Conservation (phyloP, 257 asterid genomes). For the Solanum lycopersicoides region DNA sequence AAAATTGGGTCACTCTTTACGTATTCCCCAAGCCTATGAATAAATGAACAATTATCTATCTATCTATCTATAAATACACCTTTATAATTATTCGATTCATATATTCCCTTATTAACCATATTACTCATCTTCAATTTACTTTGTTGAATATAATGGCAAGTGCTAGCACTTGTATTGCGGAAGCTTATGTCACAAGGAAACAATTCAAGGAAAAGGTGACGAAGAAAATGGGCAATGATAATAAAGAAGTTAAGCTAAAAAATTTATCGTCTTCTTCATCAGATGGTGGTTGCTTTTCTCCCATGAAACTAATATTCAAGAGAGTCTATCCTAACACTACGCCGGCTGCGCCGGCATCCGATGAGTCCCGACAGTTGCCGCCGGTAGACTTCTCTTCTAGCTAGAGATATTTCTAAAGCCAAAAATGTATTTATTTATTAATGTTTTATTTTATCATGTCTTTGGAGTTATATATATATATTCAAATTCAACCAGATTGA, state of each 20-base stretch:
- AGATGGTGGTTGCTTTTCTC: not conserved
- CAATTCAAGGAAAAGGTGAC: not conserved
- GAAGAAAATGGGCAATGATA: not conserved
- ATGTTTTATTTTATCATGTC: not conserved
- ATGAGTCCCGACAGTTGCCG: not conserved
- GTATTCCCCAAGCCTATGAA: not conserved
- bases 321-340: not conserved
- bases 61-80: not conserved
- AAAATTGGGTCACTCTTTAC: not conserved
- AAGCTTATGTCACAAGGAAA: not conserved
- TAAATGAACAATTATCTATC: not conserved
- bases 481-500: not conserved
- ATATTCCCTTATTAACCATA: too few relatives aligned
- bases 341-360: not conserved
- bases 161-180: not conserved
- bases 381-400: not conserved
- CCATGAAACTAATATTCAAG: not conserved
- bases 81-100: too few relatives aligned
- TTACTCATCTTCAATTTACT: too few relatives aligned
- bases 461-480: not conserved
- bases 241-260: not conserved
- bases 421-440: not conserved
- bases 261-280: not conserved
- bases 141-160: not conserved
- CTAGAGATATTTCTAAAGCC: not conserved